These are phyloP conservation scores for Fusarium buxicola DNA, from an alignment of 2,329 filamentous ascomycete genomes.

Conservation along the genomic window DNA sequence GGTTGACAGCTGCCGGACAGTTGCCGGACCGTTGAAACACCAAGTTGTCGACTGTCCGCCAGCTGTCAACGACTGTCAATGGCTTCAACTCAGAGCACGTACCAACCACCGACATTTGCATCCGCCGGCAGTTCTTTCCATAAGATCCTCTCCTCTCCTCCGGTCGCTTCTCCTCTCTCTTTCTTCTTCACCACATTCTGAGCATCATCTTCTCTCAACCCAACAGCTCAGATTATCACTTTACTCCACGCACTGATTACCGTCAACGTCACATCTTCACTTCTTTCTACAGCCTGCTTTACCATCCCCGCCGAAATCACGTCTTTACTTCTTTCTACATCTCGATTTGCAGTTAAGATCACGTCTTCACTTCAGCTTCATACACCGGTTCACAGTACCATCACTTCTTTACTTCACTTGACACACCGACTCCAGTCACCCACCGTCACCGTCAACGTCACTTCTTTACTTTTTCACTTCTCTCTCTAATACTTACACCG, in stretches of 20 bases:
- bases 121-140: background rate
- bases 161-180: background rate
- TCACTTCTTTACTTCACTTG: background rate
- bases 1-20: constrained; percentile 3
- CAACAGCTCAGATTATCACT: too few relatives aligned
- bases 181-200: background rate
- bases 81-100: background rate
- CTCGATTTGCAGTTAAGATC: background rate
- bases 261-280: background rate
- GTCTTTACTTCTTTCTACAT: background rate
- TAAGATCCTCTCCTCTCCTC: background rate
- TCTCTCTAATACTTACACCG: background rate
- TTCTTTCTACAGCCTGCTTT: background rate
- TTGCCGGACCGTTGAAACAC: background rate
- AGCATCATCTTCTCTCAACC: too few relatives aligned
- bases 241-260: background rate
- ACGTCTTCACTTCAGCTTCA: too few relatives aligned
- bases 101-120: background rate
- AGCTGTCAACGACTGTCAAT: constrained; percentile 3
- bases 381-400: too few relatives aligned
- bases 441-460: too few relatives aligned
- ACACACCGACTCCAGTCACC: too few relatives aligned
- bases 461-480: background rate
- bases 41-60: background rate
- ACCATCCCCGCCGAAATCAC: too few relatives aligned